A percentile compares a stretch with the other conserved stretches of the same genome.
Conservation (phyloP, 2,329 filamentous ascomycete genomes). For the Xylaria polymorpha region DNA sequence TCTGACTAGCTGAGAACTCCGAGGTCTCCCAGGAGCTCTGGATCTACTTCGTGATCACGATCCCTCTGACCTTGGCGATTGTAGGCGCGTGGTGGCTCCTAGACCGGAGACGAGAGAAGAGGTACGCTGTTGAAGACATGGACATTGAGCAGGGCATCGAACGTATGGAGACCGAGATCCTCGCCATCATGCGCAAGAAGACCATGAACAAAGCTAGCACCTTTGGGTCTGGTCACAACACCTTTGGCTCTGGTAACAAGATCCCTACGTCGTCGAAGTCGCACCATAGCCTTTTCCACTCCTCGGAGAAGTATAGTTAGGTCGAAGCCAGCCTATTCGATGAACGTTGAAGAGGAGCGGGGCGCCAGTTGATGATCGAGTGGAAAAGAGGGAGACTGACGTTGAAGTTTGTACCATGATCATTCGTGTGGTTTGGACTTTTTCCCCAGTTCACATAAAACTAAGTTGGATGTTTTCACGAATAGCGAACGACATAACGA, state of each 20-base stretch:
- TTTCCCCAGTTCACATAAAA: neutral
- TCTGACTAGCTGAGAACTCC: conserved; percentile 48
- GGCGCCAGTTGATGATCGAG: neutral
- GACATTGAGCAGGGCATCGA: conserved; percentile 67
- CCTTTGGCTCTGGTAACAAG: conserved; percentile 58
- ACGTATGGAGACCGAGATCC: conserved; percentile 67
- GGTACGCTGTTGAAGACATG: conserved; percentile 61
- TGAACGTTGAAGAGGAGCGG: too few species aligned
- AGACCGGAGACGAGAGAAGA: conserved; percentile 62
- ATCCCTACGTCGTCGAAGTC: conserved; percentile 13
- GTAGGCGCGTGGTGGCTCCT: conserved; percentile 67
- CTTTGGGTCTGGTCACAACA: conserved; percentile 58
- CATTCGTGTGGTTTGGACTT: neutral
- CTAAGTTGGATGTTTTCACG: neutral
- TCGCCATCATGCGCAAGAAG: conserved; percentile 65
- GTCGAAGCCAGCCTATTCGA: neutral
- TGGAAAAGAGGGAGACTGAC: neutral
- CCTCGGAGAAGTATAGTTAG: conserved; percentile 29
- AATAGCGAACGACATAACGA: conserved; percentile 22
- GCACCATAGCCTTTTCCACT: conserved; percentile 16
- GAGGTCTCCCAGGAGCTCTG: conserved; percentile 65
- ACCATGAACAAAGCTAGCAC: conserved; percentile 68
- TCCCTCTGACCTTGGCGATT: conserved; percentile 67
- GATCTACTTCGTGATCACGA: conserved; percentile 72
- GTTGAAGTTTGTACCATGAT: neutral